phyloP scores from a whole-genome alignment of 129 eudicot genomes.

The Arctium lappa region DNA sequence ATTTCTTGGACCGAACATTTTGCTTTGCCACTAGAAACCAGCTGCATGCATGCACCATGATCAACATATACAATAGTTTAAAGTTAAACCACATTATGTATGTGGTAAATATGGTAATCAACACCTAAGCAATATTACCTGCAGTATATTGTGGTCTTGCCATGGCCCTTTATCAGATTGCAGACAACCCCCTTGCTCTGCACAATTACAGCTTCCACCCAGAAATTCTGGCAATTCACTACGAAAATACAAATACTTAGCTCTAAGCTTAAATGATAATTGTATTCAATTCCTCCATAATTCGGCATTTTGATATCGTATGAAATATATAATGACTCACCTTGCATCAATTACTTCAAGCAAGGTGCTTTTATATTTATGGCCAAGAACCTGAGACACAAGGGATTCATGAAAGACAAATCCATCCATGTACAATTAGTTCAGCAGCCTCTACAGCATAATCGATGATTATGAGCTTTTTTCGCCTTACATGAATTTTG shows the following conservation, averaged over 20 bases:
- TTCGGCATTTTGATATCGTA: not conserved
- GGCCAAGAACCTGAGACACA: conserved; percentile 61
- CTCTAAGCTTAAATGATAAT: not conserved
- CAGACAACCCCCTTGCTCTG: conserved; percentile 61
- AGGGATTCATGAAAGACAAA: not conserved
- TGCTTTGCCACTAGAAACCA: conserved; percentile 46
- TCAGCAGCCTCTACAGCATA: not conserved
- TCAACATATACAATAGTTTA: not conserved
- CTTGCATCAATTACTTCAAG: conserved; percentile 71
- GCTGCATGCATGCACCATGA: conserved; percentile 32
- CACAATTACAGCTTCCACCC: conserved; percentile 68
- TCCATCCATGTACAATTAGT: not conserved
- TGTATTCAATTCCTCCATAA: not conserved
- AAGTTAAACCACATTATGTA: not conserved
- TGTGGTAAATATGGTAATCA: not conserved
- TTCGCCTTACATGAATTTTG: conserved; percentile 60
- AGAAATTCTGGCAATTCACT: conserved; percentile 74
- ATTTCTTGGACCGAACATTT: conserved; percentile 35
- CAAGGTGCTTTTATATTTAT: conserved; percentile 55
- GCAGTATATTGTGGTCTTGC: conserved; percentile 49
- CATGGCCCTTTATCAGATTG: conserved; percentile 80
- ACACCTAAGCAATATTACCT: conserved; percentile 26
- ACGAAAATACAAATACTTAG: not conserved
- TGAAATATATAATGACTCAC: conserved; percentile 18
- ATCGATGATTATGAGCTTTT: not conserved